These are phyloP conservation scores for Filobasidium uniguttulatum DNA, from an alignment of 1,284 basidiomycete genomes.

Conservation along the genomic window DNA sequence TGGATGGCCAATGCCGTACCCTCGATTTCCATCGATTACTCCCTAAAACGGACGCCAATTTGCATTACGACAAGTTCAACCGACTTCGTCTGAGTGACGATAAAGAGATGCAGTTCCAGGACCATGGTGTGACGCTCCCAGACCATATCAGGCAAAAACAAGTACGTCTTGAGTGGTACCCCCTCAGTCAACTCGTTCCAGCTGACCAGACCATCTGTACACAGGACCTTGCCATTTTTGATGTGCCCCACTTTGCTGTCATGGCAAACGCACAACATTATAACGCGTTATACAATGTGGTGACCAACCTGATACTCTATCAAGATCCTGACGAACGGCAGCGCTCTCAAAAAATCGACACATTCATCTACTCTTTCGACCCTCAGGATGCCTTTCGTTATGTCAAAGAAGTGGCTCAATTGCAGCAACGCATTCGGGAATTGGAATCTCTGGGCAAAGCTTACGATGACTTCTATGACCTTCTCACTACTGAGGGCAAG, in stretches of 20 bases:
- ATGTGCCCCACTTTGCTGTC: conserved; percentile 77
- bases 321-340: conserved; percentile 71
- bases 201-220: background rate
- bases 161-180: conserved; percentile 36
- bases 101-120: conserved; percentile 26
- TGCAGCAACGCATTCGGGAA: conserved; percentile 62
- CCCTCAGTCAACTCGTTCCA: background rate
- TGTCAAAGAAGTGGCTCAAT: conserved; percentile 50
- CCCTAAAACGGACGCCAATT: conserved; percentile 69
- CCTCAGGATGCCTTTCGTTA: conserved; percentile 62
- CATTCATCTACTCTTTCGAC: conserved; percentile 77
- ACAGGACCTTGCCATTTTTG: conserved; percentile 66
- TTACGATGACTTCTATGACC: conserved; percentile 44
- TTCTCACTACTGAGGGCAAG: conserved; percentile 42
- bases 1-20: conserved; percentile 70
- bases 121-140: conserved; percentile 36
- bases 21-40: conserved; percentile 76
- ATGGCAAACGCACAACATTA: conserved; percentile 77
- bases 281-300: conserved; percentile 71
- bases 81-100: conserved; percentile 65
- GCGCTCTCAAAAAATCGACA: conserved; percentile 63
- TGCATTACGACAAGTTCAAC: conserved; percentile 93
- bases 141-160: conserved; percentile 66
- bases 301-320: conserved; percentile 76
- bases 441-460: conserved; percentile 44